Evolutionary conservation across 2,329 filamentous ascomycete genomes (phyloP), one percentile per base, ranked within the genome.

Genomic region (Sarocladiaceae sp.): DNA sequence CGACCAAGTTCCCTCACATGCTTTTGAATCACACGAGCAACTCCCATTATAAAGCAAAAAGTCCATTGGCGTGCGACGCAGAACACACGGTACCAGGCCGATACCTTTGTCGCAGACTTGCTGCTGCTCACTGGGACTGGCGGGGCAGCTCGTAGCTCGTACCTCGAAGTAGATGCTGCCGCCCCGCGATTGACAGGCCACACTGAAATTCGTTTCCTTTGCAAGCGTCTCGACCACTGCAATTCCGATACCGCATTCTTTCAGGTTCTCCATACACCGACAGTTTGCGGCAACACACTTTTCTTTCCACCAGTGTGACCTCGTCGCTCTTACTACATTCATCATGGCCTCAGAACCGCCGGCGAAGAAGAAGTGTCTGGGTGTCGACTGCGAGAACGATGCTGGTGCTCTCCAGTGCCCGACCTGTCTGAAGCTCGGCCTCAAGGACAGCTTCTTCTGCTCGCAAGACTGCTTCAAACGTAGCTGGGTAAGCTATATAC

Each of bases 401-500:
- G 92, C 92, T 53, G 86, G 90, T 55, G 78, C 85, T 51, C 75
- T 99, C 44, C 92, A 97, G 70, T 99, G 94, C 71, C 94, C 94
- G 52, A 97, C 90, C 48, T 99, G 94, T 68, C 79, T 97, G 64
- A 97, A 96, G 73, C 76, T 92, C 40, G 89, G 87, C 51, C 86
- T 85, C 62, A 84, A 92, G 66, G 90, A 94, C 64, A 96, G 90
- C 74, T 97, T 85, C 73, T 99, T 97, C 75, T 99, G 94, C 76
- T 91, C 91, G 25, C 94, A 99, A 71, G 94, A 97, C 62, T 99
- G 94, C 77, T 99, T 99, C 75, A 97, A 97, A 79, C 87, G 85
- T 71, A 99, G 91, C 77, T 99, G 94, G 94, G 94, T 97, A 84
- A 62, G 82, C 61, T 60, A 39, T 36, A 31, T 31, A 23, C 39